Conservation (phyloP, 2,329 filamentous ascomycete species). For the Fusarium algeriense region DNA sequence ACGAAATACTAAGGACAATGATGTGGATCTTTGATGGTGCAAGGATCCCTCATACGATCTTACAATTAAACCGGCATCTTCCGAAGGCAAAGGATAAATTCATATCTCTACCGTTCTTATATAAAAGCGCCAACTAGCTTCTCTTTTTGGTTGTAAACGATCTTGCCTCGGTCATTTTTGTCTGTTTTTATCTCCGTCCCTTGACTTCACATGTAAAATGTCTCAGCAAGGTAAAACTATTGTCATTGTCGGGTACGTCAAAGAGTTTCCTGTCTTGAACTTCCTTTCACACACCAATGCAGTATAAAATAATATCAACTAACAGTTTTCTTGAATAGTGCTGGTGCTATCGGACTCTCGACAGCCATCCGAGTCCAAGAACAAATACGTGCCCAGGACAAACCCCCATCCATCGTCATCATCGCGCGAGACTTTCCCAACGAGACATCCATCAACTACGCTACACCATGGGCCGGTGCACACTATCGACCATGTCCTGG, state of each 20-base stretch:
- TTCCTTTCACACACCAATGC: background rate
- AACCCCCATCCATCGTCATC: background rate
- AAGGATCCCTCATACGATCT: background rate
- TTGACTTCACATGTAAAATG: too few relatives aligned
- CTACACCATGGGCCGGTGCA: conserved; percentile 13
- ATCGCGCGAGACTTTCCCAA: background rate
- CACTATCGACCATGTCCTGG: conserved; percentile 14
- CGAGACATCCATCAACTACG: conserved; percentile 8
- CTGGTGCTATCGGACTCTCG: conserved; percentile 9
- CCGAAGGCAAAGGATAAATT: background rate
- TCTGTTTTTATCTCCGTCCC: rapidly evolving
- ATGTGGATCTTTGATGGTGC: too few relatives aligned
- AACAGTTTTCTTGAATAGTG: background rate
- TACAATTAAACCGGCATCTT: rapidly evolving
- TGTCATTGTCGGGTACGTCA: background rate
- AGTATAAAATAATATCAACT: too few relatives aligned
- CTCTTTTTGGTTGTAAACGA: rapidly evolving
- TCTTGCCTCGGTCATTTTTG: background rate
- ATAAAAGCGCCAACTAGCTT: background rate
- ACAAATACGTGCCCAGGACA: background rate
- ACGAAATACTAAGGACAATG: background rate
- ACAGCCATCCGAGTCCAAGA: conserved; percentile 4
- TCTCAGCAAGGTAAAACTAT: too few relatives aligned
- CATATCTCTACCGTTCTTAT: background rate
- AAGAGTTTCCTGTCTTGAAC: rapidly evolving